These are phyloP conservation scores for Coniochaeta sp. DNA, from an alignment of 2,329 filamentous ascomycete genomes.

Conservation along the genomic window DNA sequence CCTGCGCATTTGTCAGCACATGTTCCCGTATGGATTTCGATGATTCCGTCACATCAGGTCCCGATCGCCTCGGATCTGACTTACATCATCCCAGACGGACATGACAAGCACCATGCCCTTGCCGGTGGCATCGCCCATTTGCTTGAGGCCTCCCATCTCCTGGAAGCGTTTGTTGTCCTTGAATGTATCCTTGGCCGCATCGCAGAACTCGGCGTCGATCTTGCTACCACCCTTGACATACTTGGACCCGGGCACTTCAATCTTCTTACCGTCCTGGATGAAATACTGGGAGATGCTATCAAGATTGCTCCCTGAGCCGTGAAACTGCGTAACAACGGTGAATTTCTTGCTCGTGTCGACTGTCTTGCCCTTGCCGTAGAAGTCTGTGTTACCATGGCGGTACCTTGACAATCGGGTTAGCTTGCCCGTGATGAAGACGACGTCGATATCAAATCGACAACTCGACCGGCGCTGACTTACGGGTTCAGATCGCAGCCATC, in stretches of 20 bases:
- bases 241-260: conserved; percentile 30
- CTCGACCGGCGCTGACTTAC: conserved; percentile 22
- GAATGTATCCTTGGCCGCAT: conserved; percentile 46
- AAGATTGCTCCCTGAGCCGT: conserved; percentile 10
- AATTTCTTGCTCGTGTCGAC: conserved; percentile 44
- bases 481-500: conserved; percentile 55
- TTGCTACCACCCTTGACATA: conserved; percentile 22
- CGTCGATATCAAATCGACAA: not conserved
- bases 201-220: conserved; percentile 53
- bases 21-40: not conserved
- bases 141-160: conserved; percentile 44
- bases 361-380: conserved; percentile 46
- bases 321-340: conserved; percentile 52
- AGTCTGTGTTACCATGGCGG: conserved; percentile 46
- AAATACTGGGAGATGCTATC: conserved; percentile 47
- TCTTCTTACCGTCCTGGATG: conserved; percentile 44
- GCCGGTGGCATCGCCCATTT: conserved; percentile 45
- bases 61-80: conserved; percentile 3
- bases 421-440: not conserved
- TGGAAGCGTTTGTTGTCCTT: conserved; percentile 43
- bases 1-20: conserved; percentile 7
- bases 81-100: conserved; percentile 41
- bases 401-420: not conserved
- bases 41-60: not conserved
- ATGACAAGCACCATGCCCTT: conserved; percentile 59